Evolutionary conservation across 1,284 basidiomycete genomes (phyloP).

Genomic region (Leucoagaricus sp.): DNA sequence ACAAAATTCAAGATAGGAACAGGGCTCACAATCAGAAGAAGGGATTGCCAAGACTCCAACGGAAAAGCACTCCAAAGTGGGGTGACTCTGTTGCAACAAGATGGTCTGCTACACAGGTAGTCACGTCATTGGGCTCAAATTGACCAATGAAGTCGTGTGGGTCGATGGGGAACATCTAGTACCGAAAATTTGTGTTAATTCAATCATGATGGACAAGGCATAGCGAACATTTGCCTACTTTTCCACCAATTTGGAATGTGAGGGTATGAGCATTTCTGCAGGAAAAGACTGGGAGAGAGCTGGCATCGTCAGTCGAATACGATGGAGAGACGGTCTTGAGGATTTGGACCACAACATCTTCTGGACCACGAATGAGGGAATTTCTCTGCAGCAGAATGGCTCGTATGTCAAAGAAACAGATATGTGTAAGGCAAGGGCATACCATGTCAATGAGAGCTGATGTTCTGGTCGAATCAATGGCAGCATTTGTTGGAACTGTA

Average conservation of each 20-base stretch:
- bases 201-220: background rate
- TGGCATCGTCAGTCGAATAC: conserved; percentile 17
- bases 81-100: conserved; percentile 54
- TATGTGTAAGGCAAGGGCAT: conserved; percentile 16
- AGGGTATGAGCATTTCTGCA: conserved; percentile 49
- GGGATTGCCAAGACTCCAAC: conserved; percentile 57
- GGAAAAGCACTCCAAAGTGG: conserved; percentile 41
- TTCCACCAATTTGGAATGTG: conserved; percentile 63
- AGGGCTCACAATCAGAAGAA: conserved; percentile 50
- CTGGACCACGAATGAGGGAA: conserved; percentile 57
- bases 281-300: conserved; percentile 39
- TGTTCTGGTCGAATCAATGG: conserved; percentile 28
- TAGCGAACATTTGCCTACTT: conserved; percentile 15
- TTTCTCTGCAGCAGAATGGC: conserved; percentile 42
- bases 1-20: background rate
- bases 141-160: conserved; percentile 64
- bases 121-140: conserved; percentile 34
- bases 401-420: background rate
- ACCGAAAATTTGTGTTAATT: background rate
- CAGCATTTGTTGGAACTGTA: conserved; percentile 33
- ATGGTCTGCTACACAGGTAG: conserved; percentile 49
- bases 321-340: conserved; percentile 22
- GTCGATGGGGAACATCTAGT: conserved; percentile 59
- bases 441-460: conserved; percentile 58
- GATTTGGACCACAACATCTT: conserved; percentile 53